These are phyloP conservation scores for Cercospora sp. DNA, from an alignment of 2,329 filamentous ascomycete species.

Conservation along the genomic window DNA sequence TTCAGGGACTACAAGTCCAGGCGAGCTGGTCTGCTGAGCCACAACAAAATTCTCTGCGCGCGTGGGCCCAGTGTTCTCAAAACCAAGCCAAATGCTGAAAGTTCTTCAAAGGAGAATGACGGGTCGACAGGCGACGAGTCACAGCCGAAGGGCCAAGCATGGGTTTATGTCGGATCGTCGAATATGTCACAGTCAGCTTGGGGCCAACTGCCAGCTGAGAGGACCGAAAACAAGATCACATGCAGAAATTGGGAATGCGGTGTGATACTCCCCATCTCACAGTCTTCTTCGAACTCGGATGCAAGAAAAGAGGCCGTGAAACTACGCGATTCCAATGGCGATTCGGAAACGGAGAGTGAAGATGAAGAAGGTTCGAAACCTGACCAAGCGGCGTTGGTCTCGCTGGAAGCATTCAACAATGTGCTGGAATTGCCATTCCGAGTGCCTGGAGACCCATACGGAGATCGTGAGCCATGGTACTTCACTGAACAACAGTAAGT, in stretches of 20 bases:
- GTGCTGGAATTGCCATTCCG: slow-evolving; percentile 65
- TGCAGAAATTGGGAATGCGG: slow-evolving; percentile 97
- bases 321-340: slow-evolving; percentile 16
- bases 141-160: slow-evolving; percentile 49
- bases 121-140: slow-evolving; percentile 35
- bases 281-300: neutral
- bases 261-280: slow-evolving; percentile 55
- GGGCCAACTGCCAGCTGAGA: slow-evolving; percentile 76
- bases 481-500: slow-evolving; percentile 33
- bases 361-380: slow-evolving; percentile 10
- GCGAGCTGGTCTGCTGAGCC: slow-evolving; percentile 73
- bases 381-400: slow-evolving; percentile 12
- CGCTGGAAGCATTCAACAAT: slow-evolving; percentile 52
- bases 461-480: slow-evolving; percentile 49
- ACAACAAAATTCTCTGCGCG: slow-evolving; percentile 66
- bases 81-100: neutral
- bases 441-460: slow-evolving; percentile 58
- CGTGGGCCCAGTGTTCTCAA: slow-evolving; percentile 36
- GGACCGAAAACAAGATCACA: slow-evolving; percentile 69
- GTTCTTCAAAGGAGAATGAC: neutral
- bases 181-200: slow-evolving; percentile 94
- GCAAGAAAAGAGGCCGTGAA: neutral
- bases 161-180: slow-evolving; percentile 85
- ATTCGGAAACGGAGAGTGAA: slow-evolving; percentile 26
- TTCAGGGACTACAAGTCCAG: slow-evolving; percentile 75